Conservation (phyloP, 805 yeast genomes). For the Brettanomyces nanus region DNA sequence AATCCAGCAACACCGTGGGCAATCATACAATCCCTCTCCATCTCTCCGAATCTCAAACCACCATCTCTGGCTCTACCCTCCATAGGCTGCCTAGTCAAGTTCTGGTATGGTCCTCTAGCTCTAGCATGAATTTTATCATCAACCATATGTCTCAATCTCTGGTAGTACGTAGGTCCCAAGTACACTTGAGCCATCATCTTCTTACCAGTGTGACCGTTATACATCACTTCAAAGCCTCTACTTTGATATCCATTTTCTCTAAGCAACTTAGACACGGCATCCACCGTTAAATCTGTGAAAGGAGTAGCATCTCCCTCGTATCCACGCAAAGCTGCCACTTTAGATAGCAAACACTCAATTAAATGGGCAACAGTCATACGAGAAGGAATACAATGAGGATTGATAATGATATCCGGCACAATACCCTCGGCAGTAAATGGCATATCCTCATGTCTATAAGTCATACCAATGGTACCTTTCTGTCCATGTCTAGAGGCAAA, state of each 20-base stretch:
- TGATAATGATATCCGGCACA: slow-evolving; percentile 94
- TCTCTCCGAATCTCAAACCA: slow-evolving; percentile 98
- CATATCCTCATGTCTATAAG: slow-evolving; percentile 98
- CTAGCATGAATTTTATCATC: slow-evolving; percentile 98
- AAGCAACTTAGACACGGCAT: slow-evolving; percentile 84
- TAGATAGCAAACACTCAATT: slow-evolving; percentile 93
- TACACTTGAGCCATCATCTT: slow-evolving; percentile 96
- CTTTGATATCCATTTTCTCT: slow-evolving; percentile 97
- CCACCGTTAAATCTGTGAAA: slow-evolving; percentile 96
- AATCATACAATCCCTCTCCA: slow-evolving; percentile 99
- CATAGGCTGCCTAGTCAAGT: slow-evolving; percentile 95
- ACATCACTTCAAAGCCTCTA: slow-evolving; percentile 98
- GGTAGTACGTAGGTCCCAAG: slow-evolving; percentile 99
- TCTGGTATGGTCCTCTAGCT: slow-evolving; percentile 98
- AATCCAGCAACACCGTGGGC: slow-evolving; percentile 99
- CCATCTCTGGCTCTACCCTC: slow-evolving; percentile 99
- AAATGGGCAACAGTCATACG: slow-evolving; percentile 99
- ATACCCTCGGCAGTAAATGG: slow-evolving; percentile 94
- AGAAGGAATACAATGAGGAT: slow-evolving; percentile 99
- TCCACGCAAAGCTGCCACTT: slow-evolving; percentile 91
- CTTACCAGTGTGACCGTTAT: slow-evolving; percentile 98
- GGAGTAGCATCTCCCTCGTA: slow-evolving; percentile 99
- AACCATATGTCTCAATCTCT: slow-evolving; percentile 98
- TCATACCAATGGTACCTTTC: slow-evolving; percentile 99
- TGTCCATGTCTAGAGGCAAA: slow-evolving; percentile 99